phyloP scores from a whole-genome alignment of 1,139 yeast genomes.

The Geotrichum siamense region DNA sequence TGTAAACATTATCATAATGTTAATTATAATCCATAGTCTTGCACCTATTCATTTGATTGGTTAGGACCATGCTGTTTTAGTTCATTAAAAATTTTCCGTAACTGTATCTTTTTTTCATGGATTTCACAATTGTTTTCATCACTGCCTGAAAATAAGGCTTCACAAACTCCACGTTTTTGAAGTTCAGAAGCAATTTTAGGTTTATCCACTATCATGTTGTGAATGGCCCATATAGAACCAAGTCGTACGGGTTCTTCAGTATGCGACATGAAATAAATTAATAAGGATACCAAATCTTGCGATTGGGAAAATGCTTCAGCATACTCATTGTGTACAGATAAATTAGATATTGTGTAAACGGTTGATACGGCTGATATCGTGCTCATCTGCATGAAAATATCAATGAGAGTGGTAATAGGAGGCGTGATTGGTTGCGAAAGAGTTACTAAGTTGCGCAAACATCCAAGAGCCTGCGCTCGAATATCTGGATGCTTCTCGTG shows the following conservation, averaged over 20 bases:
- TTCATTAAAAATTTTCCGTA: neutral
- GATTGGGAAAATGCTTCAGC: conserved; percentile 1
- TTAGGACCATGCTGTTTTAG: too few species aligned
- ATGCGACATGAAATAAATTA: neutral
- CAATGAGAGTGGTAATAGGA: neutral
- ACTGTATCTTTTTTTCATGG: neutral
- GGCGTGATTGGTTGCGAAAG: neutral
- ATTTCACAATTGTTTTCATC: conserved; percentile 1
- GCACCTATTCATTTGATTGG: too few species aligned
- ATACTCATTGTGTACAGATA: neutral
- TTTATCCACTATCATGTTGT: neutral
- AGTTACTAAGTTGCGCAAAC: neutral
- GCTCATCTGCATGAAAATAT: neutral
- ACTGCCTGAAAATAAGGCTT: neutral
- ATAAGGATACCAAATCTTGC: neutral
- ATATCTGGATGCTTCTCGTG: neutral
- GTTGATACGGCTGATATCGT: neutral
- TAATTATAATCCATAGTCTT: too few species aligned
- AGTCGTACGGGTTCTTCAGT: neutral
- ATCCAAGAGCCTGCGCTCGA: conserved; percentile 2
- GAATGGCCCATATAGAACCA: neutral
- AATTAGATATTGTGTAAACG: neutral
- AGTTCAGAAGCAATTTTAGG: neutral
- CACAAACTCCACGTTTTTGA: neutral
- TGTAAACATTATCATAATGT: too few species aligned